Conservation (phyloP, 257 asterid genomes). For the Catharanthus roseus region DNA sequence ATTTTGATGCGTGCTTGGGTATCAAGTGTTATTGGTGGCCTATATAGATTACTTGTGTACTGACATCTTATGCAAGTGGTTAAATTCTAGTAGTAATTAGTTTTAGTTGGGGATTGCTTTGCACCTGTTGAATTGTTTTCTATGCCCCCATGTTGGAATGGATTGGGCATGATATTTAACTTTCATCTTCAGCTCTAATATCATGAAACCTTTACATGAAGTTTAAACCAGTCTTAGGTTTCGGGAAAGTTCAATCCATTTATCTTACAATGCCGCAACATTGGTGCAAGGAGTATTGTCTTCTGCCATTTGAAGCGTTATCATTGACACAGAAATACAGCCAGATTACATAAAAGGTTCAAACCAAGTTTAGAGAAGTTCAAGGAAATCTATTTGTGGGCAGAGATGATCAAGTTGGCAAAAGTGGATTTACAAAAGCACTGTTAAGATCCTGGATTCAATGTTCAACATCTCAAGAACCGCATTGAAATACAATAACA, state of each 20-base stretch:
- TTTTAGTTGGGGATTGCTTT: neutral
- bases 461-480: neutral
- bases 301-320: neutral
- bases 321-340: no score
- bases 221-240: neutral
- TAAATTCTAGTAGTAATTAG: neutral
- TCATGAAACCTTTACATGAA: neutral
- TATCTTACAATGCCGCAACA: neutral
- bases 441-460: neutral
- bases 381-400: no score
- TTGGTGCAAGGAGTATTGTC: neutral
- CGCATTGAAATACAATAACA: no score
- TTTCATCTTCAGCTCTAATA: neutral
- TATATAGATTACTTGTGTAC: neutral
- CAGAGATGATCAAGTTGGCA: neutral
- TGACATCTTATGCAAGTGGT: neutral
- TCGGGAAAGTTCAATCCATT: neutral
- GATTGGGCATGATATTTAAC: neutral
- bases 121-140: neutral
- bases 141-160: neutral
- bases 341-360: no score
- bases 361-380: no score
- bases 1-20: neutral
- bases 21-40: neutral
- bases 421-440: slow-evolving; percentile 2